Evolutionary conservation across 306 rosid genomes (phyloP).

Genomic region (Urtica urens): DNA sequence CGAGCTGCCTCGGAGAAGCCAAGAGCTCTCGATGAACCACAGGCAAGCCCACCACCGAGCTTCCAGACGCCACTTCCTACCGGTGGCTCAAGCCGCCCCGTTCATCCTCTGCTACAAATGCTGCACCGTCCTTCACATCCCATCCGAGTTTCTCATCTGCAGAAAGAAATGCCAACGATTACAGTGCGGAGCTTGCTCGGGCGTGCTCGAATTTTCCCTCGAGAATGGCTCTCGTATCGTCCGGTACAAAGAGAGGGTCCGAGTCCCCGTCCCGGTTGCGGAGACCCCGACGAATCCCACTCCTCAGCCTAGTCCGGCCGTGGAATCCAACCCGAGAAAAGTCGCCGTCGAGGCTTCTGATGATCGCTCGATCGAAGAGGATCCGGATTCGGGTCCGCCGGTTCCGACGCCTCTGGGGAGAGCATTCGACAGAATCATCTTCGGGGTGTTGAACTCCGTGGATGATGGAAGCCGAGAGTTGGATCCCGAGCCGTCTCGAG

Average conservation of each 20-base stretch:
- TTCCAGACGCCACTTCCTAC: slow-evolving; percentile 54
- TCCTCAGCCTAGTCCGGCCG: slow-evolving; percentile 28
- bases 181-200: slow-evolving; percentile 72
- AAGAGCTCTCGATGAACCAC: slow-evolving; percentile 25
- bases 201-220: slow-evolving; percentile 65
- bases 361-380: slow-evolving; percentile 53
- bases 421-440: slow-evolving; percentile 13
- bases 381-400: slow-evolving; percentile 24
- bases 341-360: slow-evolving; percentile 56
- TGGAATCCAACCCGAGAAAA: too few relatives aligned
- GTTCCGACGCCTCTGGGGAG: slow-evolving; percentile 20
- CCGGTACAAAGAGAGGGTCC: slow-evolving; percentile 23
- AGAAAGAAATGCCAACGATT: slow-evolving; percentile 46
- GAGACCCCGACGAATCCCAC: slow-evolving; percentile 38
- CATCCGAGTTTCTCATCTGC: slow-evolving; percentile 64
- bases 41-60: slow-evolving; percentile 32
- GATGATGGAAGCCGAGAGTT: slow-evolving; percentile 21
- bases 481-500: slow-evolving; percentile 24
- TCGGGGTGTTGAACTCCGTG: slow-evolving; percentile 17
- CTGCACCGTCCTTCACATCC: slow-evolving; percentile 48
- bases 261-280: slow-evolving; percentile 35
- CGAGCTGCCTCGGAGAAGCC: slow-evolving; percentile 31
- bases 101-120: slow-evolving; percentile 64
- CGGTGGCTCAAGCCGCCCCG: slow-evolving; percentile 89
- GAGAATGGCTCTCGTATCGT: slow-evolving; percentile 39